phyloP scores from a whole-genome alignment of 2,329 filamentous ascomycete genomes.

The Dactylellina sp. region DNA sequence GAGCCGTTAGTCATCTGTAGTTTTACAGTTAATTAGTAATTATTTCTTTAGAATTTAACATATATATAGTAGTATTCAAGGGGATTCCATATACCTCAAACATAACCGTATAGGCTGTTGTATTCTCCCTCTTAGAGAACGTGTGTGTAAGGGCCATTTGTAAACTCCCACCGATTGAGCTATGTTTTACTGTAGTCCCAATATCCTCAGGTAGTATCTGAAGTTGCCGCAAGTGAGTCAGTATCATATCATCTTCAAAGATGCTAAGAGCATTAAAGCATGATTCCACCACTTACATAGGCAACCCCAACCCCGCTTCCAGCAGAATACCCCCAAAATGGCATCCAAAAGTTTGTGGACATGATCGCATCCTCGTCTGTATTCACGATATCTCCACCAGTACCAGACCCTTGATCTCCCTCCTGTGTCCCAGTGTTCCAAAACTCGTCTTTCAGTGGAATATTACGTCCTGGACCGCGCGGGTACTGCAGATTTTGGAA shows the following conservation, averaged over 20 bases:
- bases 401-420: not conserved
- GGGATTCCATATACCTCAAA: conserved; percentile 27
- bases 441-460: conserved; percentile 17
- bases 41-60: conserved; percentile 1
- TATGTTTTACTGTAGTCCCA: conserved; percentile 12
- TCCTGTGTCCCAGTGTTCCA: conserved; percentile 26
- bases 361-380: not conserved
- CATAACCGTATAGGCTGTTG: conserved; percentile 6
- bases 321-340: conserved; percentile 23
- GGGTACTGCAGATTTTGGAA: conserved; percentile 29
- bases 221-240: too few relatives aligned
- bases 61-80: too few relatives aligned
- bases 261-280: not conserved
- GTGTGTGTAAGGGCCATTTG: conserved; percentile 17
- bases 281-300: conserved; percentile 13
- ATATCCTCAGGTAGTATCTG: conserved; percentile 29
- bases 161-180: conserved; percentile 4
- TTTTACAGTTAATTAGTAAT: not conserved
- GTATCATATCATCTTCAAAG: not conserved
- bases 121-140: conserved; percentile 25
- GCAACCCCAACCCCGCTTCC: conserved; percentile 14
- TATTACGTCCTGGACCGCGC: conserved; percentile 18
- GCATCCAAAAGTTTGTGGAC: conserved; percentile 27
- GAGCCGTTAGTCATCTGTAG: conserved; percentile 24
- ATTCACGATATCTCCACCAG: conserved; percentile 25